A percentile compares a stretch with the other conserved stretches of the same genome.
phyloP scores from a whole-genome alignment of 345 rosid genomes.

The Physaria fendleri region DNA sequence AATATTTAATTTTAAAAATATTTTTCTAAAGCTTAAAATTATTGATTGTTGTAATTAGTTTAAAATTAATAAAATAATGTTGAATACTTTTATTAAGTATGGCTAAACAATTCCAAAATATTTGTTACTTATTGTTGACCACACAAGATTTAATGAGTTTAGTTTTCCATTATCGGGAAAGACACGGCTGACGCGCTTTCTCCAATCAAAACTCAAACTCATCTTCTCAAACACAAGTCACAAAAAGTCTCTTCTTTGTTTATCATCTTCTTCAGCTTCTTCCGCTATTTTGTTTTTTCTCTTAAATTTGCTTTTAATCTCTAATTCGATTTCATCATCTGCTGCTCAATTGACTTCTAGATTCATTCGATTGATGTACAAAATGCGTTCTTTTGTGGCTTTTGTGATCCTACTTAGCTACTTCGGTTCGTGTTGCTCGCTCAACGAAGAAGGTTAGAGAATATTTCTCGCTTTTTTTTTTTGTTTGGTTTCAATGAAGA shows the following conservation, averaged over 20 bases:
- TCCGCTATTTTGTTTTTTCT: neutral
- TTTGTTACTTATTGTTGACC: neutral
- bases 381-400: slow-evolving; percentile 15
- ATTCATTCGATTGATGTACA: slow-evolving; percentile 26
- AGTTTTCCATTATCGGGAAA: neutral
- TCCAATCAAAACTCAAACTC: neutral
- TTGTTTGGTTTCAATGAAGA: slow-evolving; percentile 1
- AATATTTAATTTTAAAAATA: too few species aligned
- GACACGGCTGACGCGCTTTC: slow-evolving; percentile 30
- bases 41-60: too few species aligned
- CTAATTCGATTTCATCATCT: neutral
- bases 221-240: neutral
- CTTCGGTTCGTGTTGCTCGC: slow-evolving; percentile 34
- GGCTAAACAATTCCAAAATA: too few species aligned
- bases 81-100: too few species aligned
- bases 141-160: neutral
- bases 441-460: slow-evolving; percentile 62
- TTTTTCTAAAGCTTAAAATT: too few species aligned
- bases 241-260: neutral
- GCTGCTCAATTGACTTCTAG: neutral
- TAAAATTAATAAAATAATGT: too few species aligned
- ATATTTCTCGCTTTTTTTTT: neutral
- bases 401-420: slow-evolving; percentile 30
- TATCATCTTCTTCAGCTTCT: neutral
- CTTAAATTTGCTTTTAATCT: neutral